Evolutionary conservation across 1,284 basidiomycete genomes (phyloP).

Genomic region (Cutaneotrichosporon curvatum): DNA sequence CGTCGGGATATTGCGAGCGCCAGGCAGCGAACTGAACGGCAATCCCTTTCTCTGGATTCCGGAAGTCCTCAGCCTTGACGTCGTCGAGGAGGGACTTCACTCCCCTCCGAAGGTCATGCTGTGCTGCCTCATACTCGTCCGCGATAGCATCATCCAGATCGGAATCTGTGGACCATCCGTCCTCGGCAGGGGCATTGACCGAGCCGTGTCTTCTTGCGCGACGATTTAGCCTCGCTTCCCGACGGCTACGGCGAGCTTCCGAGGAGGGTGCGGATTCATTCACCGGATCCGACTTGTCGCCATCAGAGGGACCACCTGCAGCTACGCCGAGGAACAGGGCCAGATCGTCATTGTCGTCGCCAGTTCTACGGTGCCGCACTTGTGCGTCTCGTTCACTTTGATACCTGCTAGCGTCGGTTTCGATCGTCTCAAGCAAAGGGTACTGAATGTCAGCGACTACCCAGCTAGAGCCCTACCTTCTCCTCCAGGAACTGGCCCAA

Average conservation of each 20-base stretch:
- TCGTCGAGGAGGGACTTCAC: slow-evolving; percentile 61
- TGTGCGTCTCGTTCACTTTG: slow-evolving; percentile 68
- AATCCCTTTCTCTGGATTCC: slow-evolving; percentile 68
- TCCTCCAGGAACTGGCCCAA: slow-evolving; percentile 84
- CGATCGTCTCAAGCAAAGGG: slow-evolving; percentile 74
- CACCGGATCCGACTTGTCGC: slow-evolving; percentile 1
- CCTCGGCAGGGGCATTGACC: slow-evolving; percentile 26
- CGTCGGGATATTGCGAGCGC: slow-evolving; percentile 68
- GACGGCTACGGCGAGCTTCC: slow-evolving; percentile 53
- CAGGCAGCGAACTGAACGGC: slow-evolving; percentile 68
- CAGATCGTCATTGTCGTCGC: slow-evolving; percentile 77
- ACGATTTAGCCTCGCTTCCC: slow-evolving; percentile 49
- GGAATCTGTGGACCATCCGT: slow-evolving; percentile 80
- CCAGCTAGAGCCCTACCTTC: slow-evolving; percentile 55
- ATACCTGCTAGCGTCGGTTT: slow-evolving; percentile 67
- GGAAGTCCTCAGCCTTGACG: slow-evolving; percentile 79
- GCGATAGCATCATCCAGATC: slow-evolving; percentile 59
- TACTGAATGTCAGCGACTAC: slow-evolving; percentile 52
- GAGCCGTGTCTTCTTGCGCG: slow-evolving; percentile 50
- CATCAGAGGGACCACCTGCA: slow-evolving; percentile 42
- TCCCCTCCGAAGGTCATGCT: slow-evolving; percentile 53
- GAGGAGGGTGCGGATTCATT: slow-evolving; percentile 45
- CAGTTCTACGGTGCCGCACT: slow-evolving; percentile 57
- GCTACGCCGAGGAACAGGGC: slow-evolving; percentile 62
- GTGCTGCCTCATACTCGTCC: slow-evolving; percentile 62